These are phyloP conservation scores for Sphagnum tenellum DNA, from an alignment of 225 moss, liverwort and hornwort species.

Conservation along the genomic window DNA sequence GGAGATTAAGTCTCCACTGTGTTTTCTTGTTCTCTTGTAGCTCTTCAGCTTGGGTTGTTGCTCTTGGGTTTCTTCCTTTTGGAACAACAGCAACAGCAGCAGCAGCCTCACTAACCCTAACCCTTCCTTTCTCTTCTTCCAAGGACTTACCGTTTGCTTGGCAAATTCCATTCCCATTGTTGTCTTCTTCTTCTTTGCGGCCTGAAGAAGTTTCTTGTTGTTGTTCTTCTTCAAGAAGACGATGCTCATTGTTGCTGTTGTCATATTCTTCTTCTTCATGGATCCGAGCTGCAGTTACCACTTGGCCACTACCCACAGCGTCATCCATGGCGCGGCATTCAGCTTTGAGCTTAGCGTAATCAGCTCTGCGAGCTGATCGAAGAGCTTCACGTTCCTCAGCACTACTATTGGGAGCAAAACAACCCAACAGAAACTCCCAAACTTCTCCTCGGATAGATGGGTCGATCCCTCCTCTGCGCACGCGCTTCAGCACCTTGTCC, in stretches of 20 bases:
- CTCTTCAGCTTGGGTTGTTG: too few species aligned
- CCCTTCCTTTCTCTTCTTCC: too few species aligned
- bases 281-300: constrained; percentile 67
- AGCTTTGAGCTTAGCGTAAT: constrained; percentile 80
- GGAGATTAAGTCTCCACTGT: constrained; percentile 81
- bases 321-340: constrained; percentile 80
- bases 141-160: too few species aligned
- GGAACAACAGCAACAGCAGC: too few species aligned
- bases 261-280: constrained; percentile 27
- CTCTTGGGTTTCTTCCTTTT: too few species aligned
- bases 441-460: constrained; percentile 90
- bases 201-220: too few species aligned
- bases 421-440: constrained; percentile 94
- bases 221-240: too few species aligned
- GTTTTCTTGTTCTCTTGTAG: too few species aligned
- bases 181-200: too few species aligned
- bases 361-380: constrained; percentile 83
- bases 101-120: too few species aligned
- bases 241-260: too few species aligned
- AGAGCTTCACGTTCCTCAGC: constrained; percentile 73
- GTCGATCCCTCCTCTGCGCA: constrained; percentile 93
- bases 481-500: constrained; percentile 63
- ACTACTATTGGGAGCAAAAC: constrained; percentile 64
- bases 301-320: constrained; percentile 77
- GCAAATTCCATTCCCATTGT: too few species aligned